Conservation (phyloP, 2,329 filamentous ascomycete genomes). For the Phaeoacremonium minimum region DNA sequence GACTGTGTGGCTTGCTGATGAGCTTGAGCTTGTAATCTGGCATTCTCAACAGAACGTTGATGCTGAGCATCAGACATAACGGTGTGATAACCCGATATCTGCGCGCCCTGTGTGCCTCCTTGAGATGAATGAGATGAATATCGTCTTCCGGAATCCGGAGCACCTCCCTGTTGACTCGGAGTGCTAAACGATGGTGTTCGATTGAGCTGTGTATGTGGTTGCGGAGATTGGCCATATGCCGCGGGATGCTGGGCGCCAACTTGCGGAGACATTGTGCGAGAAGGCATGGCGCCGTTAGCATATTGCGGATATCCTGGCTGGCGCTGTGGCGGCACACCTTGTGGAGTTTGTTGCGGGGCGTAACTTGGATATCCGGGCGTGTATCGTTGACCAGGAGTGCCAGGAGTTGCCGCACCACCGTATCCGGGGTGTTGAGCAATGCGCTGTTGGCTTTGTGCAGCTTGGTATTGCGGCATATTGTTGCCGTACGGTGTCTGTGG, state of each 20-base stretch:
- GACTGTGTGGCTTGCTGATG: slow-evolving; percentile 36
- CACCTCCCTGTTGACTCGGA: slow-evolving; percentile 7
- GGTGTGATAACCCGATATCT: slow-evolving; percentile 42
- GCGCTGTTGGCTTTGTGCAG: slow-evolving; percentile 36
- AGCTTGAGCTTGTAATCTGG: slow-evolving; percentile 41
- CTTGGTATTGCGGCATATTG: slow-evolving; percentile 41
- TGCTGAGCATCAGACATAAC: slow-evolving; percentile 46
- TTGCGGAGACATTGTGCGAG: slow-evolving; percentile 40
- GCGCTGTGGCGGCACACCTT: slow-evolving; percentile 17
- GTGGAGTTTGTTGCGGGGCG: slow-evolving; percentile 15
- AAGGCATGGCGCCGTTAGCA: slow-evolving; percentile 38
- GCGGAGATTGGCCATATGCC: slow-evolving; percentile 32
- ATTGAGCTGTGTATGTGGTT: slow-evolving; percentile 16
- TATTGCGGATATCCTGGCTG: slow-evolving; percentile 31
- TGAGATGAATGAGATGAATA: too few species aligned
- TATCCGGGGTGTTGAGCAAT: slow-evolving; percentile 32
- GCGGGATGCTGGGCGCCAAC: slow-evolving; percentile 20
- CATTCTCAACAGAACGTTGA: slow-evolving; percentile 46
- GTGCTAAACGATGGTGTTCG: slow-evolving; percentile 8
- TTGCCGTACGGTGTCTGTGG: slow-evolving; percentile 46
- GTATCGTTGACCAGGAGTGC: slow-evolving; percentile 37
- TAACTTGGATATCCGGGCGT: slow-evolving; percentile 16
- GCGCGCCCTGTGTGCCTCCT: slow-evolving; percentile 15
- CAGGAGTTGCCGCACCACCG: slow-evolving; percentile 32
- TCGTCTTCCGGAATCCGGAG: too few species aligned